Percentiles rank a stretch among this genome's conserved stretches.
Conservation (phyloP, 371 early-diverging fungal species). For the Apophysomyces ossiformis region DNA sequence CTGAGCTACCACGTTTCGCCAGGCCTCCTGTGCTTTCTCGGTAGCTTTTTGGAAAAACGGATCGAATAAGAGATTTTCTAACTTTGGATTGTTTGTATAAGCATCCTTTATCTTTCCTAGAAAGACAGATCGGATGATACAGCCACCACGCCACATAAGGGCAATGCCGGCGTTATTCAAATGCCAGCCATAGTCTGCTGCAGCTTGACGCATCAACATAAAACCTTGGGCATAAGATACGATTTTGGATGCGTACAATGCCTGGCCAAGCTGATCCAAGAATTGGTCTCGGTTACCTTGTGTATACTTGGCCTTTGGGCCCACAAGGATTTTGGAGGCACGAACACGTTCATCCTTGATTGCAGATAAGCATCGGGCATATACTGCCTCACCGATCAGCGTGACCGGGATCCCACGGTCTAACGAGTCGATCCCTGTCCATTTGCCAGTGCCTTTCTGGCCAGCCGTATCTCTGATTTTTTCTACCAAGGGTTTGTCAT, state of each 20-base stretch:
- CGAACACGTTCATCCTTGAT: slow-evolving; percentile 93
- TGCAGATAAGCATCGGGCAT: slow-evolving; percentile 94
- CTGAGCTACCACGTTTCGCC: slow-evolving; percentile 89
- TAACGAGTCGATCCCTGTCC: slow-evolving; percentile 96
- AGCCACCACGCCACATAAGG: slow-evolving; percentile 99
- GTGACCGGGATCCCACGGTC: slow-evolving; percentile 96
- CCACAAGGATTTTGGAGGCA: slow-evolving; percentile 85
- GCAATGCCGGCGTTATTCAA: slow-evolving; percentile 96
- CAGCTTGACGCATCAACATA: slow-evolving; percentile 97
- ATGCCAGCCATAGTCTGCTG: slow-evolving; percentile 92
- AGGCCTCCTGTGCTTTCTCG: slow-evolving; percentile 82
- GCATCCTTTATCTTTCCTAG: slow-evolving; percentile 96
- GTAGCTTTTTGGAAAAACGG: slow-evolving; percentile 93
- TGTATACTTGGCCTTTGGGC: slow-evolving; percentile 65
- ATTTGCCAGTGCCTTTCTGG: slow-evolving; percentile 99
- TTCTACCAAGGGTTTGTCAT: slow-evolving; percentile 88
- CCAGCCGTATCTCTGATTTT: slow-evolving; percentile 97
- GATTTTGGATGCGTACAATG: slow-evolving; percentile 97
- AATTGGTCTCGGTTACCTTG: slow-evolving; percentile 84
- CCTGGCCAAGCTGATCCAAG: slow-evolving; percentile 88
- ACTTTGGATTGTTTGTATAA: slow-evolving; percentile 82
- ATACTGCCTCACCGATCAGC: slow-evolving; percentile 98
- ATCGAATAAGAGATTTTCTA: slow-evolving; percentile 90
- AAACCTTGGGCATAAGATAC: slow-evolving; percentile 99
- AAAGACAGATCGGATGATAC: slow-evolving; percentile 97